Base-by-base conservation (phyloP, 352 stramenopile species). In the Pythium oligandrum region DNA sequence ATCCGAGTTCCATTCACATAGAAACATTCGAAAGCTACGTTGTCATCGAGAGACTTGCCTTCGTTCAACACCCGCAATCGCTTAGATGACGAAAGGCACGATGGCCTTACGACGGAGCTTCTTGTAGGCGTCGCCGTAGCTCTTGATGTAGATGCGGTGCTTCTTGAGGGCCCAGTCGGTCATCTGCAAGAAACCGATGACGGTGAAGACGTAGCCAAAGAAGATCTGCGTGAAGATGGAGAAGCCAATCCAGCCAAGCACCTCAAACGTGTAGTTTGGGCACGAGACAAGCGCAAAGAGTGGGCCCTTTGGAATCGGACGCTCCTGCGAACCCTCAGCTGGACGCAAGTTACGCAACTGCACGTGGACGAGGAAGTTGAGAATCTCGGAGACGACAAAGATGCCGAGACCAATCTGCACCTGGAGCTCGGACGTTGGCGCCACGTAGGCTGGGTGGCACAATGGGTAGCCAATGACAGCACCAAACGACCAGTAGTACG, bases 261-360 rank as follows among this genome's bases (percentile, higher is more conserved):
- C 81, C 56, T 96, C 88, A 57, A 93, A 95, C 53, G 78, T 91
- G 70, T 96, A 96, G 69, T 96, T 96, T 35, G 88, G 88, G 70
- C 84, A 96, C 57, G 84, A 92, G 11, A 95, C 81, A 40, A 93
- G 66, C n/a, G 68, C 61, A 53, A 96, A 96, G 32, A 95, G 75
- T 48, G 66, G 72, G 2, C 77, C 81, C 55, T 74, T 86, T 12
- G 80, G 85, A 30, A 90, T 75, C 30, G 78, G 80, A 17, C 82
- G 78, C 37, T 77, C 64, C 59, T 90, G 80, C 32, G 74, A 90
- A 40, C 83, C 83, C 58, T 95, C 84, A 1, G 73, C 73, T 4
- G 80, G 77, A 8, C 85, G 79, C 70, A 95, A 61, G 56, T 78
- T 86, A 55, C 80, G 76, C 53, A 96, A 68, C 68, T 94, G 81